These are phyloP conservation scores for Aquilaria malaccensis DNA, from an alignment of 345 rosid species.

Conservation along the genomic window DNA sequence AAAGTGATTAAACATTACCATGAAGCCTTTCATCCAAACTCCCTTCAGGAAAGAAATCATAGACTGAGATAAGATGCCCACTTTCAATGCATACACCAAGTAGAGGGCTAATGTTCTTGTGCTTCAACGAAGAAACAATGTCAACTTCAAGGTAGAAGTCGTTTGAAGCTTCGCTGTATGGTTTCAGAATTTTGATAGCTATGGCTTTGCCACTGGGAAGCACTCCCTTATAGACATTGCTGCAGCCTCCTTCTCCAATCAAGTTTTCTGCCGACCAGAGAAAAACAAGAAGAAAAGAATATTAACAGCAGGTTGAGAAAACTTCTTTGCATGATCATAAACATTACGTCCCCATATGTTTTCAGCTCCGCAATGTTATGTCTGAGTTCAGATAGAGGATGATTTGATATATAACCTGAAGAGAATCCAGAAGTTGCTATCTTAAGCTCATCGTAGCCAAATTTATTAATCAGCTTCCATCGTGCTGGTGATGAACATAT, in stretches of 20 bases:
- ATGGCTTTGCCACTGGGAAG: constrained; percentile 31
- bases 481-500: constrained; percentile 7
- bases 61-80: constrained; percentile 26
- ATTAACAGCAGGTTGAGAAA: background rate
- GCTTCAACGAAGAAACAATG: constrained; percentile 30
- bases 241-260: constrained; percentile 50
- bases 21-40: constrained; percentile 43
- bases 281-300: background rate
- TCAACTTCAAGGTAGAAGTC: constrained; percentile 37
- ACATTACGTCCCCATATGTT: background rate
- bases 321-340: background rate
- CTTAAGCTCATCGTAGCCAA: constrained; percentile 30
- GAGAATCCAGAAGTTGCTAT: constrained; percentile 36
- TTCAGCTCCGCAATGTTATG: background rate
- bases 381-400: background rate
- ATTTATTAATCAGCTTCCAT: constrained; percentile 14
- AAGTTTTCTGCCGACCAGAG: constrained; percentile 26
- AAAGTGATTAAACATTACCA: constrained; percentile 17
- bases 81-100: constrained; percentile 34
- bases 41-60: constrained; percentile 31
- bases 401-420: constrained; percentile 26
- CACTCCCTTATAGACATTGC: constrained; percentile 39
- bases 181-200: constrained; percentile 37
- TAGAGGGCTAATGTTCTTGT: constrained; percentile 30
- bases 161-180: constrained; percentile 34